Conservation (phyloP, 176 grass and related monocot genomes). For the Triticum urartu region DNA sequence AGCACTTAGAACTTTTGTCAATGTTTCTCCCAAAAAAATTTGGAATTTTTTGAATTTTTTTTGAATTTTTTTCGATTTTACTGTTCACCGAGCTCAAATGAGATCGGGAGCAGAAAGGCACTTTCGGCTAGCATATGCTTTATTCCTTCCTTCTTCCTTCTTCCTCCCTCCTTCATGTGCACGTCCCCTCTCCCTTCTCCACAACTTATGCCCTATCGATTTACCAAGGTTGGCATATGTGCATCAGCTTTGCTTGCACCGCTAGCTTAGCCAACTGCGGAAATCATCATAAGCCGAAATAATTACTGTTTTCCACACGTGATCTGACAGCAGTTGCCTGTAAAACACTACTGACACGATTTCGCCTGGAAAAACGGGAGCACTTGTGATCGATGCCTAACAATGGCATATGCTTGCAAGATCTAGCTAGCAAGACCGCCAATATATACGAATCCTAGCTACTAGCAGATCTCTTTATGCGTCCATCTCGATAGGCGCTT, state of each 20-base stretch:
- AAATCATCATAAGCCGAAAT: background rate
- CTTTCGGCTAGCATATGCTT: background rate
- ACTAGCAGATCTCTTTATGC: background rate
- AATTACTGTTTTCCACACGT: background rate
- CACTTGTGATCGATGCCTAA: background rate
- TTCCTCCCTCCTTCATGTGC: background rate
- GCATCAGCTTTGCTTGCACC: too few species aligned
- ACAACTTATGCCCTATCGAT: too few species aligned
- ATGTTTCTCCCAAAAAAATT: too few species aligned
- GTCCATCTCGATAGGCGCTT: background rate
- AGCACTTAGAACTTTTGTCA: too few species aligned
- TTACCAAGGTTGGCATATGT: too few species aligned
- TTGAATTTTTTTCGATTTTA: too few species aligned
- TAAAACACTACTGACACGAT: background rate
- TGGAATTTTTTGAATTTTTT: too few species aligned
- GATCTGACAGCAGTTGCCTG: background rate
- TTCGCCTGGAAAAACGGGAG: background rate
- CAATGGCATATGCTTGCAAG: constrained; percentile 1
- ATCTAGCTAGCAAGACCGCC: background rate
- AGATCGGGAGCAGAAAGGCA: too few species aligned
- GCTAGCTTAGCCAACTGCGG: background rate
- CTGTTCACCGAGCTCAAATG: too few species aligned
- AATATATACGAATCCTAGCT: background rate
- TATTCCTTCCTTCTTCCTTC: background rate
- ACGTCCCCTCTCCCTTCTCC: too few species aligned